Evolutionary conservation across 2,329 filamentous ascomycete genomes (phyloP), one percentile per base, ranked within the genome.

Genomic region (Pyrenochaeta sp.): DNA sequence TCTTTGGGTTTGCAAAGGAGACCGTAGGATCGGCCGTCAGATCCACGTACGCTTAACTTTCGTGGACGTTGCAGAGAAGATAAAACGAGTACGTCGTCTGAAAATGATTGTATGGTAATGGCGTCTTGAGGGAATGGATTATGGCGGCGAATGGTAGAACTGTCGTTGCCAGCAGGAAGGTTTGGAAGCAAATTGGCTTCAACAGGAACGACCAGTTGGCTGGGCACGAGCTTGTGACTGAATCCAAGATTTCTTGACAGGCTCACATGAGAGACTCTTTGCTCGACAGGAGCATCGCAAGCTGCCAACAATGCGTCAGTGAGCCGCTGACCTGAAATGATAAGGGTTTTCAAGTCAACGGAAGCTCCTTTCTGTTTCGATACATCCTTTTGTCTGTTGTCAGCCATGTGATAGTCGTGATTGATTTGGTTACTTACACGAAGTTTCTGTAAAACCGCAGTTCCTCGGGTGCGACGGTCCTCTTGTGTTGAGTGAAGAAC

Each of bases 1-100:
- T 99, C 94, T 70, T 97, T 97, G 7, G 94, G 95, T 66, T 99
- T 99, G 77, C 96, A 95, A 42, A 99, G 81, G 6, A 99, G 82
- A 53, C 90, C 89, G 69, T 99, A 99, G 13, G 81, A 81, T 45
- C 87, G 88, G 6, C 95, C 94, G 71, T 99, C 91, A 0, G 89
- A 93, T 0, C 93, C 94, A 41, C 89, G 83, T 6, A 94, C 89
- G 11, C 85, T 94, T 41, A 99, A 83, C 58, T 93, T 94, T 36
- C 93, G 85, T 9, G 95, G 94, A 58, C 94, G 92, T 44, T 96
- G 93, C 3, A 99, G 81, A 2, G 95, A 99, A 43, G 88, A 90
- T 14, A 99, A 78, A 3, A 99, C 89, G 17, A 96, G 75, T 0
- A 96, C 94, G 44, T 96, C 89, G 58, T 99, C 93, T 26, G 87